Percentiles rank a stretch among this genome's conserved stretches.
Evolutionary conservation across 164 flowering plant species (phyloP).

Genomic region (Vitis labrusca): DNA sequence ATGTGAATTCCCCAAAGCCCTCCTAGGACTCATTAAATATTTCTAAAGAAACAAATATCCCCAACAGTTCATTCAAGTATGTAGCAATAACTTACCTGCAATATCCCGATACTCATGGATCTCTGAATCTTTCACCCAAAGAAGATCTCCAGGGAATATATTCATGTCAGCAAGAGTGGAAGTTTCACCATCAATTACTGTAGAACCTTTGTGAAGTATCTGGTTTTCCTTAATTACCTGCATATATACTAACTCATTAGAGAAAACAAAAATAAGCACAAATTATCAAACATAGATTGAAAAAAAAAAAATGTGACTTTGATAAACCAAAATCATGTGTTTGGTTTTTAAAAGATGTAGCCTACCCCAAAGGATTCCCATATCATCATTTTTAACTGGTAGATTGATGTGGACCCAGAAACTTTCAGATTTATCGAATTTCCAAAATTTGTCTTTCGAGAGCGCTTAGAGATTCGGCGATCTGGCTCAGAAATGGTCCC

Average conservation of each 20-base stretch:
- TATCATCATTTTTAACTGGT: constrained; percentile 98
- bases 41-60: not conserved
- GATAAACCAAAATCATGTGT: not conserved
- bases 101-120: constrained; percentile 91
- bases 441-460: constrained; percentile 66
- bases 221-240: constrained; percentile 98
- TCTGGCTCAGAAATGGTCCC: constrained; percentile 56
- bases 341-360: not conserved
- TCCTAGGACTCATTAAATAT: not conserved
- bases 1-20: not conserved
- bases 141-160: constrained; percentile 85
- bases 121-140: constrained; percentile 92
- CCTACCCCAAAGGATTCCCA: constrained; percentile 99
- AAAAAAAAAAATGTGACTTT: not conserved
- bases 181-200: constrained; percentile 62
- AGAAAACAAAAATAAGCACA: not conserved
- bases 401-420: constrained; percentile 83
- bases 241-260: constrained; percentile 1
- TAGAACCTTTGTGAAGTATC: constrained; percentile 77
- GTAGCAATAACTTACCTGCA: constrained; percentile 59
- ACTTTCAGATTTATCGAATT: constrained; percentile 69
- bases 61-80: not conserved
- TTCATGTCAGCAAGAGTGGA: constrained; percentile 85
- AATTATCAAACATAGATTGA: not conserved
- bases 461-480: constrained; percentile 87